Evolutionary conservation across 495 filamentous ascomycete genomes (phyloP), one percentile per base, ranked within the genome.

Genomic region (Podospora pseudoanserina): DNA sequence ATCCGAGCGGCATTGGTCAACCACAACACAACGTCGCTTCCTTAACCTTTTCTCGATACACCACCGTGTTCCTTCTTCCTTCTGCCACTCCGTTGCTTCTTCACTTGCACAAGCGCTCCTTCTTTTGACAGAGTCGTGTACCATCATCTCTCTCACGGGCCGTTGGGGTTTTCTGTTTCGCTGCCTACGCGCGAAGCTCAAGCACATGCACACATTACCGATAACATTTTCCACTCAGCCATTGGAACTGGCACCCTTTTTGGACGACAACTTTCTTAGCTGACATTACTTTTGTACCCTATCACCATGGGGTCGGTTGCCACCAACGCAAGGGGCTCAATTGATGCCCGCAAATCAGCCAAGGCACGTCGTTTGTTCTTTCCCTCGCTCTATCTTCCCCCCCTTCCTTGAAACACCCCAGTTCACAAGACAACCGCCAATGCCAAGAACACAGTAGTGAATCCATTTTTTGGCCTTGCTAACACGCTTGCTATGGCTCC

Each of bases 1-100:
- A 54, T 30, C 58, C 66, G 66, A 73, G 39, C 39, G 63, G 64
- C 69, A 76, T 63, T 65, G 65, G 56, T 60, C 61, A 39, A 59
- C 65, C 64, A 64, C 58, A 66, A 55, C 49, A 65, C 28, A 62
- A 34, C 32, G 11, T 34, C 57, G 30, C 63, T 64, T 59, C 63
- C 66, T 66, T 64, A 60, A 60, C 60, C 19, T 20, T 61, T 56
- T 19, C n/a, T 65, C 60, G 20, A 59, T 13, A 18, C 23, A 39
- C 13, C 53, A 5, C 20, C 34, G 34, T 65, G 20, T 61, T 32
- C n/a, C 57, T 63, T 26, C 55, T 58, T 1, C 19, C 56, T 15
- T n/a, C 9, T 32, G 18, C 0, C 11, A 15, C 16, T 20, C 19
- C 13, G 55, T 58, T 58, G 6, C 55, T 56, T 58, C 39, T 13